phyloP scores from a whole-genome alignment of 805 yeast genomes.

The Scheffersomyces spartinae region DNA sequence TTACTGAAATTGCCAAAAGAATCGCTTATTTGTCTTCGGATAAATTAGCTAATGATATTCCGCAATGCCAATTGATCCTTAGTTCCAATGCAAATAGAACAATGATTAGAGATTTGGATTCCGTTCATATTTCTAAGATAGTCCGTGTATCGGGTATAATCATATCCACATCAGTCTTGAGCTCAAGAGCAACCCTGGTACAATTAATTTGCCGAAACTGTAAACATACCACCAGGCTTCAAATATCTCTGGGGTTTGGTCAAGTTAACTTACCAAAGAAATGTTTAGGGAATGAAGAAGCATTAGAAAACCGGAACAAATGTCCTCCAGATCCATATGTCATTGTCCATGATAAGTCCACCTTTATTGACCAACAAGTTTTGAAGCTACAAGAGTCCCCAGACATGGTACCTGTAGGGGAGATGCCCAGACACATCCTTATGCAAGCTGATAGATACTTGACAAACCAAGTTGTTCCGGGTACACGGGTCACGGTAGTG shows the following conservation, averaged over 20 bases:
- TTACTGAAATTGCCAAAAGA: slow-evolving; percentile 76
- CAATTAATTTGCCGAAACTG: slow-evolving; percentile 83
- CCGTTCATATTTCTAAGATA: slow-evolving; percentile 80
- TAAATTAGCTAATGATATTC: slow-evolving; percentile 45
- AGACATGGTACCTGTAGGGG: slow-evolving; percentile 98
- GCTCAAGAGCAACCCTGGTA: slow-evolving; percentile 76
- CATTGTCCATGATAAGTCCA: slow-evolving; percentile 85
- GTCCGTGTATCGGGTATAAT: slow-evolving; percentile 89
- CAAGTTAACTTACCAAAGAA: slow-evolving; percentile 52
- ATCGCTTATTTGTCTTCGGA: slow-evolving; percentile 42
- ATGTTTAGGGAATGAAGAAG: slow-evolving; percentile 42
- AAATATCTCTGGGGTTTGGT: slow-evolving; percentile 59
- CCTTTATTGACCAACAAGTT: slow-evolving; percentile 91
- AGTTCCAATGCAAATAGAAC: slow-evolving; percentile 61
- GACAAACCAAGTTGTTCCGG: slow-evolving; percentile 88
- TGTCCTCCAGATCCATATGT: slow-evolving; percentile 93
- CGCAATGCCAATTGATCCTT: slow-evolving; percentile 73
- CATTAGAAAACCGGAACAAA: slow-evolving; percentile 35
- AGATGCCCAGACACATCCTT: slow-evolving; percentile 89
- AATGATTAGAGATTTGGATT: slow-evolving; percentile 71
- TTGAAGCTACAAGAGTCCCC: slow-evolving; percentile 94
- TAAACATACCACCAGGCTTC: slow-evolving; percentile 62
- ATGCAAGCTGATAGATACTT: slow-evolving; percentile 82
- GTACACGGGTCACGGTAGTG: slow-evolving; percentile 81
- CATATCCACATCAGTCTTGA: slow-evolving; percentile 79